Percentiles rank a stretch among this genome's conserved stretches.
Evolutionary conservation across 2,329 filamentous ascomycete species (phyloP).

Genomic region (Fusarium brachygibbosum): DNA sequence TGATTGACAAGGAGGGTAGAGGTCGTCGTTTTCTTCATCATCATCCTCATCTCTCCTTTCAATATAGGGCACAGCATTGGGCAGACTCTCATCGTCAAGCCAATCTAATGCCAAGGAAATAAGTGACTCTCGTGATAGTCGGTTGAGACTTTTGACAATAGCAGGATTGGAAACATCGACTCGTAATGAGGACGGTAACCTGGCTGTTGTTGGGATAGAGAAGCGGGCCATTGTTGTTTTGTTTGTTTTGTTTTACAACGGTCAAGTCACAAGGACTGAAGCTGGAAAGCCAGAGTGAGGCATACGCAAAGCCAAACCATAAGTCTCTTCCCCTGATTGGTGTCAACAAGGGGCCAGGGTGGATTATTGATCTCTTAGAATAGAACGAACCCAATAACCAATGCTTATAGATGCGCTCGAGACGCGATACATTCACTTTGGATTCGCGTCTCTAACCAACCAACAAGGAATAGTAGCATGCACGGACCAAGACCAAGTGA

Average conservation of each 20-base stretch:
- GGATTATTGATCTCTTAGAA: conserved; percentile 11
- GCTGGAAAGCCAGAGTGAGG: conserved; percentile 4
- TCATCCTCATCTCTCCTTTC: conserved; percentile 58
- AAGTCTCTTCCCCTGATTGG: conserved; percentile 17
- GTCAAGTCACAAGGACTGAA: conserved; percentile 3
- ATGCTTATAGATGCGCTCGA: conserved; percentile 24
- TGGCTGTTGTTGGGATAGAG: conserved; percentile 77
- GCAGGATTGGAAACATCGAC: conserved; percentile 74
- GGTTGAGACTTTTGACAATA: conserved; percentile 75
- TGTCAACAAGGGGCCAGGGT: not conserved
- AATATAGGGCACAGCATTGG: conserved; percentile 62
- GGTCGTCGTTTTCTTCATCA: conserved; percentile 72
- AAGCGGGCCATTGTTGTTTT: conserved; percentile 63
- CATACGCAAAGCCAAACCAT: conserved; percentile 4
- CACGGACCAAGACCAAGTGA: conserved; percentile 14
- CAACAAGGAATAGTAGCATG: not conserved
- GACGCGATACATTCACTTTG: conserved; percentile 30
- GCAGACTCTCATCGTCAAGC: conserved; percentile 76
- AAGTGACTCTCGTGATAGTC: conserved; percentile 79
- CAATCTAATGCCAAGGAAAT: conserved; percentile 81
- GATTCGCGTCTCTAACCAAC: conserved; percentile 27
- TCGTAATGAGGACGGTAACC: conserved; percentile 78
- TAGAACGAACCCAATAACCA: conserved; percentile 8
- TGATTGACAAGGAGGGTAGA: conserved; percentile 76
- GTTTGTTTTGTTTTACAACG: conserved; percentile 25